Evolutionary conservation across 495 filamentous ascomycete species (phyloP), one percentile per base, ranked within the genome.

Genomic region (Hypomontagnella submonticulosa): DNA sequence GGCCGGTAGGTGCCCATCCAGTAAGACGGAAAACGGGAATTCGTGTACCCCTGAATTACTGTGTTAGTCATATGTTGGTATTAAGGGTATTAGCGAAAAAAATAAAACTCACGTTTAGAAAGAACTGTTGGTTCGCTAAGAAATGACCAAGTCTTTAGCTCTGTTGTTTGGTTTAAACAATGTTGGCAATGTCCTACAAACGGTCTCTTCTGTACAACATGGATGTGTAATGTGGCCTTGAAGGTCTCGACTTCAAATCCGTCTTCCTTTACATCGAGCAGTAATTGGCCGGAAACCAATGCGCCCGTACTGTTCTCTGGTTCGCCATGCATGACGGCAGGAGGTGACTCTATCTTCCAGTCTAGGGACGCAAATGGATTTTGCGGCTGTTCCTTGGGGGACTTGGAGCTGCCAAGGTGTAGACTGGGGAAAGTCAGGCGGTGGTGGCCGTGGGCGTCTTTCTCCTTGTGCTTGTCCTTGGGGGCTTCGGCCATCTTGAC

Each of bases 1-100:
- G 4, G 92, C 90, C 4, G 95, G 95, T 3, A 97, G 82, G 63
- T 96, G 84, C 5, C 96, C 96, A 0, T 91, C 91, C 37, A 99
- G 80, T 18, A 98, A 80, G 56, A 93, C 89, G 69, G 90, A 93
- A 80, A 97, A 97, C n/a, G 95, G 95, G 74, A 93, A 96, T 36
- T 86, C 83, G 73, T 97, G 92, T 6, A 83, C 73, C 51, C 83
- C 83, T 83, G 48, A 23, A 57, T 57, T 27, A n/a, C 54, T 15
- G 52, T 63, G 59, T 76, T 36, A 72, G 70, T 54, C 6, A 49
- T 13, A 13, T 55, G 49, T 30, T 34, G 38, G 8, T 48, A 20
- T 46, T 56, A 34, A 27, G 15, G 47, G 30, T 6, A 19, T 32
- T 36, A 34, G 36, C 7, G 12, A 16, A 38, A 20, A 43, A 7